Conservation (phyloP, 306 rosid genomes). For the Vicia sativa region DNA sequence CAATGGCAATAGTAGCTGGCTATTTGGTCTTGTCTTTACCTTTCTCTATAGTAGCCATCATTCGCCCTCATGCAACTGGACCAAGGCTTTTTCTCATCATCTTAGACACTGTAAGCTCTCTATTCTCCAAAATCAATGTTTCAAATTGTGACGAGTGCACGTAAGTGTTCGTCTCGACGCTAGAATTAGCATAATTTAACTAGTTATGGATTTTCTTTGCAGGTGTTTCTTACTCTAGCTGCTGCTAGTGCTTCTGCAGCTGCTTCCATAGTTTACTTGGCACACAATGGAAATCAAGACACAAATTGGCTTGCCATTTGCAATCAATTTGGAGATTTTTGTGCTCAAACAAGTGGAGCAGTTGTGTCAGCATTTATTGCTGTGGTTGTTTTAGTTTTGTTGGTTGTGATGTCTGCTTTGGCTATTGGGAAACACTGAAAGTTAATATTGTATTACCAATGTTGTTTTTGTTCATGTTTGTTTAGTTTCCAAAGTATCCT, state of each 20-base stretch:
- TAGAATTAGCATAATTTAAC: neutral
- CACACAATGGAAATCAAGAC: slow-evolving; percentile 76
- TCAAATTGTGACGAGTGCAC: too few species aligned
- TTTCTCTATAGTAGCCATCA: slow-evolving; percentile 65
- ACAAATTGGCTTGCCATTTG: slow-evolving; percentile 89
- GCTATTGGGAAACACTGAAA: slow-evolving; percentile 48
- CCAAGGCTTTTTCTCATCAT: slow-evolving; percentile 69
- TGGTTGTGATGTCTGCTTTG: slow-evolving; percentile 68
- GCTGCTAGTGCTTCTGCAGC: slow-evolving; percentile 73
- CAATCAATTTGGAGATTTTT: slow-evolving; percentile 76
- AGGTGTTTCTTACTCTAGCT: slow-evolving; percentile 73
- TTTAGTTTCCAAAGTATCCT: slow-evolving; percentile 13
- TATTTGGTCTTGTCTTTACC: slow-evolving; percentile 86
- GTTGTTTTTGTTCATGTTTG: slow-evolving; percentile 18
- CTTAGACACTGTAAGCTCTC: slow-evolving; percentile 63
- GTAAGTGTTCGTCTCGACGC: neutral
- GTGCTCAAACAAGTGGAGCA: slow-evolving; percentile 66
- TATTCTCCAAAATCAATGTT: neutral
- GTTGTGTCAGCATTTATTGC: slow-evolving; percentile 69
- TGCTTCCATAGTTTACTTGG: slow-evolving; percentile 76
- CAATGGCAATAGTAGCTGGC: slow-evolving; percentile 78
- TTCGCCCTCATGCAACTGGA: slow-evolving; percentile 75
- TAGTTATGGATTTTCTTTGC: neutral
- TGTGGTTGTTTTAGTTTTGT: slow-evolving; percentile 48
- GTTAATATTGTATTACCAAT: neutral